Percentiles rank a stretch among this genome's conserved stretches.
These are phyloP conservation scores for Venturia nashicola DNA, from an alignment of 2,329 filamentous ascomycete species.

Conservation along the genomic window DNA sequence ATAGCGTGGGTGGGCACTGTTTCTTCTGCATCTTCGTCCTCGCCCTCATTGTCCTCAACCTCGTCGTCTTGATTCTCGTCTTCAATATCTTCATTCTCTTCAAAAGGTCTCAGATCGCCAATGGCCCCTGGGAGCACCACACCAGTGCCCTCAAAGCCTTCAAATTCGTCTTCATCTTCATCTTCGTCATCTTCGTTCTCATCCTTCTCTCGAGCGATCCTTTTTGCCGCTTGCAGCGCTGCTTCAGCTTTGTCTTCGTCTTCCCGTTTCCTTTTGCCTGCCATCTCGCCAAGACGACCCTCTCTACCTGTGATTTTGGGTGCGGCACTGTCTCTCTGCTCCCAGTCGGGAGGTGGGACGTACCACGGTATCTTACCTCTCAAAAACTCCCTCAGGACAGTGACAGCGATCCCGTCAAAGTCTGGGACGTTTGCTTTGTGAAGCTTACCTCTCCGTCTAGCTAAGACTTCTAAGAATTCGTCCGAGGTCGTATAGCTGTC, in stretches of 20 bases:
- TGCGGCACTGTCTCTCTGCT: slow-evolving; percentile 41
- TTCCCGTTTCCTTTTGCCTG: slow-evolving; percentile 51
- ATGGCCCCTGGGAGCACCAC: slow-evolving; percentile 13
- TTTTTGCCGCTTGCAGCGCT: slow-evolving; percentile 26
- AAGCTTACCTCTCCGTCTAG: slow-evolving; percentile 74
- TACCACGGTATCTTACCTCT: slow-evolving; percentile 96
- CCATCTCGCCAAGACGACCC: slow-evolving; percentile 74
- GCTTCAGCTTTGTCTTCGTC: slow-evolving; percentile 13
- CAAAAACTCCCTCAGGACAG: slow-evolving; percentile 93
- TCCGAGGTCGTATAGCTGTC: slow-evolving; percentile 65
- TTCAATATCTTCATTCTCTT: slow-evolving; percentile 13
- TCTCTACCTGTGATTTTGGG: slow-evolving; percentile 55
- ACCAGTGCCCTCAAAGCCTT: slow-evolving; percentile 21
- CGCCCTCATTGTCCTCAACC: neutral
- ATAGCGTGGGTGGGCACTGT: neutral
- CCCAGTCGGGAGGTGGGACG: slow-evolving; percentile 59
- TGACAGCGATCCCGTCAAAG: slow-evolving; percentile 87
- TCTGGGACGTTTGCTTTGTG: slow-evolving; percentile 91
- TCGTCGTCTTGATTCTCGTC: slow-evolving; percentile 1
- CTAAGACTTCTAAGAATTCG: slow-evolving; percentile 77
- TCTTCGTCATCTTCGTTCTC: slow-evolving; percentile 19
- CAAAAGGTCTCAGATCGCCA: slow-evolving; percentile 12
- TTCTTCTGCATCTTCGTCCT: neutral
- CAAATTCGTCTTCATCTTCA: slow-evolving; percentile 18
- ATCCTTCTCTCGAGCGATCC: slow-evolving; percentile 27